Percentiles rank a stretch among this genome's conserved stretches.
Conservation (phyloP, 1,139 yeast genomes). For the Taphrina sp. region DNA sequence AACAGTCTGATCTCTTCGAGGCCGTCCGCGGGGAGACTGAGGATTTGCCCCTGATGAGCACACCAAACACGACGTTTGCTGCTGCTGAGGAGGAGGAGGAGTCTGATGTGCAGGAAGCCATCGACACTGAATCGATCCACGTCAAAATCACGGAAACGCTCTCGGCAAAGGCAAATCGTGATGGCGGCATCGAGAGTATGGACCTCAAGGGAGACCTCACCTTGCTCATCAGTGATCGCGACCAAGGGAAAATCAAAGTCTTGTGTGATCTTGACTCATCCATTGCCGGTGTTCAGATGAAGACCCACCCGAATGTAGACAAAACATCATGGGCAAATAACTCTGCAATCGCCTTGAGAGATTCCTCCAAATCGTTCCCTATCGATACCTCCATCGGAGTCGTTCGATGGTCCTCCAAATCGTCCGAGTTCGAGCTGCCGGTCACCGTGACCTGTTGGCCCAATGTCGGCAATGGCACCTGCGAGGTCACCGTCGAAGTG, state of each 20-base stretch:
- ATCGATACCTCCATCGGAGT: constrained; percentile 89
- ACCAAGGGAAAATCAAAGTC: constrained; percentile 62
- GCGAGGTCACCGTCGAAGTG: constrained; percentile 74
- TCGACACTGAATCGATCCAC: constrained; percentile 71
- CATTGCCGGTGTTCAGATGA: constrained; percentile 62
- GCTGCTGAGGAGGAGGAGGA: constrained; percentile 39
- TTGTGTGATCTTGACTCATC: constrained; percentile 53
- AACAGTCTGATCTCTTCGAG: constrained; percentile 45
- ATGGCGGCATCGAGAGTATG: constrained; percentile 69
- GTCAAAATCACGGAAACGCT: constrained; percentile 75
- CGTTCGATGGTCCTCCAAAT: constrained; percentile 75
- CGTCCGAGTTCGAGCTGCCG: constrained; percentile 56
- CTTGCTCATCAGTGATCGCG: constrained; percentile 74
- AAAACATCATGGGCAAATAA: constrained; percentile 61
- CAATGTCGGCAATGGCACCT: constrained; percentile 49
- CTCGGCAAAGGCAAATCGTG: constrained; percentile 75
- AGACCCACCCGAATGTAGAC: constrained; percentile 96
- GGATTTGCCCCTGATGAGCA: constrained; percentile 42
- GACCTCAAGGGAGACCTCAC: constrained; percentile 91
- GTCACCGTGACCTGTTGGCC: constrained; percentile 84
- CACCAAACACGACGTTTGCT: no score
- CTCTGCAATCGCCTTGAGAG: constrained; percentile 69
- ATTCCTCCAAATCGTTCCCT: constrained; percentile 77
- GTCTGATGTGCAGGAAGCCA: constrained; percentile 42
- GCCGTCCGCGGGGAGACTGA: constrained; percentile 48